These are phyloP conservation scores for Ascochyta fabae DNA, from an alignment of 2,329 filamentous ascomycete genomes.

Conservation along the genomic window DNA sequence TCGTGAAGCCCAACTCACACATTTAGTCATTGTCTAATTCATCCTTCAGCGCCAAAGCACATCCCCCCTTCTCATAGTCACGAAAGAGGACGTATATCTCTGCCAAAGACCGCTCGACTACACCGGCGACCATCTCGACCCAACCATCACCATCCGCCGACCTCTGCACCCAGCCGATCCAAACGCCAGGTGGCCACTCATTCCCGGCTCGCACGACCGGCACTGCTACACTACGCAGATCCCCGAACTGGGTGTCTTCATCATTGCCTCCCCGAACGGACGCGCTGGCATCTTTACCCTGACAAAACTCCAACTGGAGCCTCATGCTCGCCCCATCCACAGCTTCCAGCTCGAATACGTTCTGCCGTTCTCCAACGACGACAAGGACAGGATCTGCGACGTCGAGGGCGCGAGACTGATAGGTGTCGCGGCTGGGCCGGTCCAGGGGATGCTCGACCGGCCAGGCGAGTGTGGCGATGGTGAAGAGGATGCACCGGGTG, in stretches of 20 bases:
- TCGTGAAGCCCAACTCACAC: background rate
- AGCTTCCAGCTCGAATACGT: conserved; percentile 63
- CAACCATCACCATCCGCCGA: conserved; percentile 48
- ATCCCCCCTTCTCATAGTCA: conserved; percentile 51
- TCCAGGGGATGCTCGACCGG: conserved; percentile 57
- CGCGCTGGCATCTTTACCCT: conserved; percentile 68
- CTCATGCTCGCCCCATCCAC: conserved; percentile 45
- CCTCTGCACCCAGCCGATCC: conserved; percentile 30
- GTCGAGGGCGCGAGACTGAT: conserved; percentile 57
- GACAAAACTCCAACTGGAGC: conserved; percentile 54
- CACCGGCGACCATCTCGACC: conserved; percentile 2
- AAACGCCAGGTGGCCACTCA: background rate
- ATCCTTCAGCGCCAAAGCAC: background rate
- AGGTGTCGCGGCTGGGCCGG: conserved; percentile 71
- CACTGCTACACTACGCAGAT: conserved; percentile 70
- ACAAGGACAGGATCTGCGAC: conserved; percentile 14
- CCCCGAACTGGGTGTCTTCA: conserved; percentile 72
- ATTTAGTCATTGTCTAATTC: background rate
- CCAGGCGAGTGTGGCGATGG: conserved; percentile 19
- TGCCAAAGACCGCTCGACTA: conserved; percentile 43
- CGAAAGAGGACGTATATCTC: conserved; percentile 53
- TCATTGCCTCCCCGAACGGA: conserved; percentile 71
- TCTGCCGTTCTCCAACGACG: conserved; percentile 53
- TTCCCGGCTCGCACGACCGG: conserved; percentile 50
- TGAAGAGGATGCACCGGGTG: conserved; percentile 39